Base-by-base conservation (phyloP, 352 stramenopile genomes). In the Hyaloperonospora arabidopsidis region DNA sequence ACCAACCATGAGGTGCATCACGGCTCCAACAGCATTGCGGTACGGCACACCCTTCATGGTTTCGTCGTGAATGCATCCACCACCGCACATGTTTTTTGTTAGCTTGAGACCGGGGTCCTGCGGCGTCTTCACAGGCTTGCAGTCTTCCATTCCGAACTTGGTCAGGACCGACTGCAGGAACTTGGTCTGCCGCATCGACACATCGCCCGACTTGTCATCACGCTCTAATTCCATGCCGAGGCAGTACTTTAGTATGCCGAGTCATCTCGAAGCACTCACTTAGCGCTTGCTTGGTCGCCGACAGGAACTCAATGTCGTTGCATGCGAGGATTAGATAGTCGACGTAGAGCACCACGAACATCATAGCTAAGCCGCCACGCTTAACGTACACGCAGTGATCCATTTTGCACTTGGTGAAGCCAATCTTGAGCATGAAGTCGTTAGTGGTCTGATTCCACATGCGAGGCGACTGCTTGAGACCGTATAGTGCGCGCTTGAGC, bases 401-500 rank as follows among this genome's bases (percentile, higher is more conserved):
- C n/a, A n/a, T n/a, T n/a, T n/a, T n/a, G n/a, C n/a, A n/a, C n/a
- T n/a, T n/a, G n/a, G n/a, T n/a, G n/a, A n/a, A n/a, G n/a, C n/a
- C n/a, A n/a, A n/a, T n/a, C n/a, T n/a, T n/a, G n/a, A n/a, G n/a
- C n/a, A n/a, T n/a, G n/a, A n/a, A n/a, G n/a, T 39, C 28, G 28
- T 52, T 15, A n/a, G 40, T 52, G 19, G 23, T 38, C 45, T 50
- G 25, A 23, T 50, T 50, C 28, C 7, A 38, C 32, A 38, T 38
- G 7, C 32, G 32, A 7, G 32, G 32, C 7, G 32, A 7, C 13
- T 38, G 32, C 32, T 38, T 38, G 7, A 38, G 32, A 7, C 32
- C 32, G 32, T 38, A 38, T 13, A 38, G 32, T 13, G 13, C 32
- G 7, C 13, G n/a, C 32, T 38, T 38, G 32, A 38, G 32, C 13